These are phyloP conservation scores for Volvox carteri DNA, from an alignment of 163 green algal genomes.

Conservation along the genomic window DNA sequence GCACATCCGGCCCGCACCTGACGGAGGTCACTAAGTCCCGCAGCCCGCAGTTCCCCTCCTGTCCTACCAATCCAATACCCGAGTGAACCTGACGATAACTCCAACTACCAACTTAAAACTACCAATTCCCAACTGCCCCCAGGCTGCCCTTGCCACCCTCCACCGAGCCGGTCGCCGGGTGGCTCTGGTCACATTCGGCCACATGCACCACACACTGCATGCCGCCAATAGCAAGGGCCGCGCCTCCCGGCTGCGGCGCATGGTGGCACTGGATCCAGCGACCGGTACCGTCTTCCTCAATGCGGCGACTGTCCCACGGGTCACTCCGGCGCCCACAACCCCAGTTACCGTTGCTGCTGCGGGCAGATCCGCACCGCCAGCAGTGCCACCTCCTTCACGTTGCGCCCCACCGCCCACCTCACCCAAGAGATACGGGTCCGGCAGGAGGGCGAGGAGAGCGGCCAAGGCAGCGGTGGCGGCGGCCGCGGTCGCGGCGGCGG, in stretches of 20 bases:
- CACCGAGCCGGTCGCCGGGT: conserved; percentile 48
- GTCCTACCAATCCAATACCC: too few species aligned
- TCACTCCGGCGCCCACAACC: conserved; percentile 37
- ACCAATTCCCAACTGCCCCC: too few species aligned
- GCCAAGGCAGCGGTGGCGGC: not conserved
- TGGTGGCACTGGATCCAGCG: conserved; percentile 68
- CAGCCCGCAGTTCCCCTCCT: too few species aligned
- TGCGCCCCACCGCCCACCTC: not conserved
- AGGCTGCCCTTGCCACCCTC: conserved; percentile 25
- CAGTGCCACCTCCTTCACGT: not conserved
- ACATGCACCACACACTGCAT: conserved; percentile 85
- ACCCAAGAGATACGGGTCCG: not conserved
- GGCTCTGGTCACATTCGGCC: conserved; percentile 79
- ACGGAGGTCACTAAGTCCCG: too few species aligned
- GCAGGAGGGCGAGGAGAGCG: conserved; percentile 5
- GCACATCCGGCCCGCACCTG: too few species aligned
- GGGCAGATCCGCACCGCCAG: not conserved
- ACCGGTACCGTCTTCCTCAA: conserved; percentile 78
- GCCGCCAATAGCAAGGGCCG: not conserved
- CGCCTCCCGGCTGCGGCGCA: conserved; percentile 58
- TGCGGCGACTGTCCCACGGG: conserved; percentile 77
- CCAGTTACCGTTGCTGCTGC: too few species aligned
- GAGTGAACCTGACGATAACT: too few species aligned
- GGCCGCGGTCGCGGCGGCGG: not conserved
- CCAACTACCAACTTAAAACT: too few species aligned